phyloP scores from a whole-genome alignment of 495 filamentous ascomycete species.

The Neurospora terricola region DNA sequence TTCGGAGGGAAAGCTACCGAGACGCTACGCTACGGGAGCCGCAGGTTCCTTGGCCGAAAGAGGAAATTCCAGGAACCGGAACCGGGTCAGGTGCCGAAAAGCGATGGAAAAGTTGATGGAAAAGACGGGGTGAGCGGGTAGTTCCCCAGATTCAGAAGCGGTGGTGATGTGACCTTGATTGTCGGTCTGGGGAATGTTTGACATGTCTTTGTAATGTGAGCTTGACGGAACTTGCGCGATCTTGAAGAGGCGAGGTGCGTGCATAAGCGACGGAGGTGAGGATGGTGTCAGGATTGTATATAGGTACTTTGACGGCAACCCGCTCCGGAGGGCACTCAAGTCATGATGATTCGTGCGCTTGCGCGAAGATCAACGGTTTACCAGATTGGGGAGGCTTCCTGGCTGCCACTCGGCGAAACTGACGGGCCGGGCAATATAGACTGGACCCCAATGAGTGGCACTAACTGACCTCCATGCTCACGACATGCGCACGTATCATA shows the following conservation, averaged over 20 bases:
- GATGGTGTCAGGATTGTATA: not conserved
- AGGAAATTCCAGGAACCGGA: not conserved
- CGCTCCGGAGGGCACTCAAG: not conserved
- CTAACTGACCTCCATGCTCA: not conserved
- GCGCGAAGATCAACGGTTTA: not conserved
- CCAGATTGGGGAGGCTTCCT: not conserved
- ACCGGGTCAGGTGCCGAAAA: not conserved
- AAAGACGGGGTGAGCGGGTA: not conserved
- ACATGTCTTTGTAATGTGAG: not conserved
- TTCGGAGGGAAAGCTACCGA: not conserved
- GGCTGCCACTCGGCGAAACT: not conserved
- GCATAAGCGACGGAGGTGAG: not conserved
- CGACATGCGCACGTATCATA: not conserved
- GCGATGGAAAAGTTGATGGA: not conserved
- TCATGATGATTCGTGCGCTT: not conserved
- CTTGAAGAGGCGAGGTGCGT: not conserved
- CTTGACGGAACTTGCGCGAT: not conserved
- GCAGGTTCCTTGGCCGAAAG: not conserved
- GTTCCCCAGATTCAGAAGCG: not conserved
- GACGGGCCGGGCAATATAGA: not conserved
- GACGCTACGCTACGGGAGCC: not conserved
- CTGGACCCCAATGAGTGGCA: not conserved
- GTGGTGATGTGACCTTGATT: not conserved
- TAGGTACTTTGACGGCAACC: not conserved
- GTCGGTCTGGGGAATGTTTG: not conserved